Evolutionary conservation across 2,329 filamentous ascomycete species (phyloP).

Genomic region (Claviceps quebecensis): DNA sequence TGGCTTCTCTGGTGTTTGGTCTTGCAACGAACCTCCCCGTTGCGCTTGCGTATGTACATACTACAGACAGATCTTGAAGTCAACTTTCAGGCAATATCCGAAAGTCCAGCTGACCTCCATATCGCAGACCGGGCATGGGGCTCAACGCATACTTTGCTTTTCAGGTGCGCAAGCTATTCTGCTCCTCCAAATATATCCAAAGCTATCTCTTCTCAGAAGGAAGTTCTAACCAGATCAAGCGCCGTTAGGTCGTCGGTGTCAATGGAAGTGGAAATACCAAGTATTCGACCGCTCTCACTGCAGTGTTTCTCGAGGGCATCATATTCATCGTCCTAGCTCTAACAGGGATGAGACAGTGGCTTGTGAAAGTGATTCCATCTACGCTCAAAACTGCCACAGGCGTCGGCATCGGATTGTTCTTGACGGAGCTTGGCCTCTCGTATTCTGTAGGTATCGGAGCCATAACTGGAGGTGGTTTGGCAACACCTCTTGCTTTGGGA

Average conservation of each 20-base stretch:
- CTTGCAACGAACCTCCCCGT: conserved; percentile 65
- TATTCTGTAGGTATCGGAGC: conserved; percentile 74
- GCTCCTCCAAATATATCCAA: neutral
- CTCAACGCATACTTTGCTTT: conserved; percentile 56
- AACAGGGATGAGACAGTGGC: conserved; percentile 59
- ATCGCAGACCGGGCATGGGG: conserved; percentile 47
- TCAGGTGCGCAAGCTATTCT: conserved; percentile 22
- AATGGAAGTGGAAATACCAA: conserved; percentile 42
- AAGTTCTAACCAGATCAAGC: neutral
- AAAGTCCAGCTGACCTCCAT: neutral
- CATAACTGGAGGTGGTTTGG: conserved; percentile 51
- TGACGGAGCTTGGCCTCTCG: conserved; percentile 52
- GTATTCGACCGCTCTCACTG: conserved; percentile 46
- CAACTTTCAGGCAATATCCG: too few relatives aligned
- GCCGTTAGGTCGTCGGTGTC: conserved; percentile 37
- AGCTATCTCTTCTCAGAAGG: neutral
- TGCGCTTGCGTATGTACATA: conserved; percentile 20
- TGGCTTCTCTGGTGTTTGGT: conserved; percentile 65
- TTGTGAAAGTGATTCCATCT: conserved; percentile 49
- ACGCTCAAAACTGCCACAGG: conserved; percentile 53
- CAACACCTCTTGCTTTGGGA: conserved; percentile 62
- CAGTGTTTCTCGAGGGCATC: conserved; percentile 51
- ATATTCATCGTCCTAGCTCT: conserved; percentile 50
- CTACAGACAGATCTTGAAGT: neutral
- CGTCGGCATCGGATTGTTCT: conserved; percentile 50